A percentile compares a stretch with the other conserved stretches of the same genome.
phyloP scores from a whole-genome alignment of 441 rosid species.

The Biscutella laevigata region DNA sequence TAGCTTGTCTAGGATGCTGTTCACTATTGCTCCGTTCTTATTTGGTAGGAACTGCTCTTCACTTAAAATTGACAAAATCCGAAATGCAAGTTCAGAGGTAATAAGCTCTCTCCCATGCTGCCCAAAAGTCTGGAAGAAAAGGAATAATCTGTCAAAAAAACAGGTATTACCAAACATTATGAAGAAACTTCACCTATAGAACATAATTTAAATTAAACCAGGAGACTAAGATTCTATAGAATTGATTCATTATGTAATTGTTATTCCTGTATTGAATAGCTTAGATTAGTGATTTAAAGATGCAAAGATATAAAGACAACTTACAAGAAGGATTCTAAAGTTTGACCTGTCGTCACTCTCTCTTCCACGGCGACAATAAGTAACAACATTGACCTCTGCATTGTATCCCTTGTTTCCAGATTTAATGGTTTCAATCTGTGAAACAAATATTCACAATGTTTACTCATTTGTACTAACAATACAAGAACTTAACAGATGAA shows the following conservation, averaged over 20 bases:
- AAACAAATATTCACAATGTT: neutral
- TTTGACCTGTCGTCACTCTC: slow-evolving; percentile 49
- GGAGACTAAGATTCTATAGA: too few relatives aligned
- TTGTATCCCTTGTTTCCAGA: slow-evolving; percentile 65
- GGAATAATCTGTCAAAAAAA: slow-evolving; percentile 92
- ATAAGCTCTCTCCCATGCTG: slow-evolving; percentile 98
- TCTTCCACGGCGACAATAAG: slow-evolving; percentile 44
- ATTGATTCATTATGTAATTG: neutral
- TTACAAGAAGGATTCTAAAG: slow-evolving; percentile 93
- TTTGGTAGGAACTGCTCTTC: slow-evolving; percentile 70
- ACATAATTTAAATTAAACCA: neutral
- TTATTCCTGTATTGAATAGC: neutral
- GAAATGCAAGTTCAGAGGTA: slow-evolving; percentile 77
- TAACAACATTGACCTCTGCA: slow-evolving; percentile 65
- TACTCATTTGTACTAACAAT: neutral
- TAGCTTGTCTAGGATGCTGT: slow-evolving; percentile 55
- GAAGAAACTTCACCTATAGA: slow-evolving; percentile 21
- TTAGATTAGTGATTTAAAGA: too few relatives aligned
- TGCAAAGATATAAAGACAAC: slow-evolving; percentile 23
- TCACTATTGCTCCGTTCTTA: slow-evolving; percentile 29
- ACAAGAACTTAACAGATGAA: neutral
- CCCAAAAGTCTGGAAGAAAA: slow-evolving; percentile 99
- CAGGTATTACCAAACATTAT: slow-evolving; percentile 51
- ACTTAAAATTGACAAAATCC: slow-evolving; percentile 73
- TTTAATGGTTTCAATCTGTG: slow-evolving; percentile 55